Evolutionary conservation across 2,329 filamentous ascomycete genomes (phyloP), one percentile per base, ranked within the genome.

Genomic region (Colletotrichum sp.): DNA sequence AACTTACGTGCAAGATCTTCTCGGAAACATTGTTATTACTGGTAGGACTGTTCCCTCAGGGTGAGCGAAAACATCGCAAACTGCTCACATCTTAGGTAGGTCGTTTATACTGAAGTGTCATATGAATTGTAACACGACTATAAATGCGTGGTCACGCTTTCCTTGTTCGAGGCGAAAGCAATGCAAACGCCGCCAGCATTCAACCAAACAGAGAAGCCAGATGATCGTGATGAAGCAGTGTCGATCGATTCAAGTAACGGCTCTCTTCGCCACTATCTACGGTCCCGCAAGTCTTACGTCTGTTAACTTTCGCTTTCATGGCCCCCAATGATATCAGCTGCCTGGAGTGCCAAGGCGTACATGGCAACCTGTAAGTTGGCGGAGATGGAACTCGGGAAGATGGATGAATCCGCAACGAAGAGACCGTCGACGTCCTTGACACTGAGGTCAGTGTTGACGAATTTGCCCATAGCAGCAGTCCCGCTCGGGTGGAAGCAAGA

Each of bases 321-420:
- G 31, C 31, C 51, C 15, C 51, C 55, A 33, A 91, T 91, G n/a
- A 87, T 87, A 78, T 90, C 90, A 4, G 89, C 88, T 4, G 90
- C 90, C 82, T 91, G 91, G 81, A 91, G 90, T 6, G 85, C 86
- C 34, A 90, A 82, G 78, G 91, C 90, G 77, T 90, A 90, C 1
- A 87, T 86, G 1, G 89, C 85, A 1, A 88, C 78, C 6, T 86
- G 84, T 34, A 87, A 84, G 77, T 88, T 79, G 3, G 80, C 76
- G 29, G 80, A 75, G 6, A 83, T 83, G 38, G 84, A 79, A 13
- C 84, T 78, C 11, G 81, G 84, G 31, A 71, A 66, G 36, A 71
- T 31, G 36, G 16, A 71, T 4, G 83, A 81, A 74, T 86, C 84
- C 0, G 83, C 81, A 7, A 86, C 78, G 16, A 82, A 81, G 21